Evolutionary conservation across 129 eudicot genomes (phyloP).

Genomic region (Erigeron canadensis): DNA sequence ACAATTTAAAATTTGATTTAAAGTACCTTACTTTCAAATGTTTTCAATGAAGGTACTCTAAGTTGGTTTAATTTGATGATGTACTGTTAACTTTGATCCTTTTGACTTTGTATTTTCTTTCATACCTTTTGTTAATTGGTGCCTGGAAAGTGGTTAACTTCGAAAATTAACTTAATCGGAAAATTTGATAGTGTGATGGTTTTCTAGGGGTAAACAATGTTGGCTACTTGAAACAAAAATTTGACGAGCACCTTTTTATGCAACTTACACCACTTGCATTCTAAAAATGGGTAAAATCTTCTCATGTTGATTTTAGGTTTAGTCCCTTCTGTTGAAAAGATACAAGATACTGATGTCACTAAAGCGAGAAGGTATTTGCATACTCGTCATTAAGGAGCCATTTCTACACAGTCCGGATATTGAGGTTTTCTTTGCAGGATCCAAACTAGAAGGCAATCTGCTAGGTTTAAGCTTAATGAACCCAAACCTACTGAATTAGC

Average conservation of each 20-base stretch:
- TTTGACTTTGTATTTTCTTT: not conserved
- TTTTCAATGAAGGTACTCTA: not conserved
- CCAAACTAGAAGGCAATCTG: conserved; percentile 39
- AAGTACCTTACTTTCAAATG: not conserved
- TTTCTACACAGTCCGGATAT: not conserved
- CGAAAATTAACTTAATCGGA: not conserved
- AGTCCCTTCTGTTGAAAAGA: conserved; percentile 30
- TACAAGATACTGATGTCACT: conserved; percentile 33
- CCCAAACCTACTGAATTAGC: conserved; percentile 12
- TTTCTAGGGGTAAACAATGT: not conserved
- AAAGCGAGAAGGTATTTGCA: conserved; percentile 47
- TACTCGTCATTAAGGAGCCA: not conserved
- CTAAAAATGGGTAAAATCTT: not conserved
- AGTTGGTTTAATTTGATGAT: not conserved
- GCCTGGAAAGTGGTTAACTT: not conserved
- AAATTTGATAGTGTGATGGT: not conserved
- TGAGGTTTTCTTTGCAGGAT: conserved; percentile 13
- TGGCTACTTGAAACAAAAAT: not conserved
- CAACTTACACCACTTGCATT: not conserved
- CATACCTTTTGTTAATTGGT: not conserved
- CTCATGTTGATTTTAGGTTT: conserved; percentile 27
- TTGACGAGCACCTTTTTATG: not conserved
- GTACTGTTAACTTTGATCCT: not conserved
- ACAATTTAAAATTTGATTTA: not conserved
- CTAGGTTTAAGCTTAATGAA: conserved; percentile 31